These are phyloP conservation scores for Fusarium sp. DNA, from an alignment of 2,329 filamentous ascomycete genomes.

Conservation along the genomic window DNA sequence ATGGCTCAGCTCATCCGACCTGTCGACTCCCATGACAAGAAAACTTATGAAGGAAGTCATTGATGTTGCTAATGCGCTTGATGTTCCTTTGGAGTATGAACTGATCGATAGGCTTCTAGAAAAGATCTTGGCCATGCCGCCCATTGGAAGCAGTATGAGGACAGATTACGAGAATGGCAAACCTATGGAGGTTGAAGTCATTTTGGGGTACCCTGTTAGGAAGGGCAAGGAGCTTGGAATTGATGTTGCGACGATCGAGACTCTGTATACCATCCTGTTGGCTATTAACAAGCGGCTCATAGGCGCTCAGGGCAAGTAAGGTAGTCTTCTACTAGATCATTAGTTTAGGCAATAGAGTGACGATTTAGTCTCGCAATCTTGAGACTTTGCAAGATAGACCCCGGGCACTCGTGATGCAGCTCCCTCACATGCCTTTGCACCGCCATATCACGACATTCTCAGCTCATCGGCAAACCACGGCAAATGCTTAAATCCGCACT, in stretches of 20 bases:
- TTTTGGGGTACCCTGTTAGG: constrained; percentile 67
- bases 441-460: neutral
- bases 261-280: constrained; percentile 48
- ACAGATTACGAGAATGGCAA: constrained; percentile 65
- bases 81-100: constrained; percentile 55
- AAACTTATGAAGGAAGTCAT: constrained; percentile 63
- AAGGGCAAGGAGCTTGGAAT: constrained; percentile 64
- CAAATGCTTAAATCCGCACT: neutral
- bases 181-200: constrained; percentile 70
- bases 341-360: too few species aligned
- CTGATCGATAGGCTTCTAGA: constrained; percentile 58
- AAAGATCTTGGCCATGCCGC: constrained; percentile 56
- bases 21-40: constrained; percentile 59
- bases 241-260: constrained; percentile 61
- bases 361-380: fast-evolving
- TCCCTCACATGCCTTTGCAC: neutral
- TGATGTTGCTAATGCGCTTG: constrained; percentile 65
- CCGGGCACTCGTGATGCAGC: too few species aligned
- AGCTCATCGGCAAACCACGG: neutral
- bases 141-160: constrained; percentile 62
- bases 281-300: constrained; percentile 42
- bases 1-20: constrained; percentile 56
- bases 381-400: too few species aligned
- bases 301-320: neutral
- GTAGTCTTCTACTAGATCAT: too few species aligned